Base-by-base conservation (phyloP, 106 monocot genomes). In the Xerophyta viscosa region DNA sequence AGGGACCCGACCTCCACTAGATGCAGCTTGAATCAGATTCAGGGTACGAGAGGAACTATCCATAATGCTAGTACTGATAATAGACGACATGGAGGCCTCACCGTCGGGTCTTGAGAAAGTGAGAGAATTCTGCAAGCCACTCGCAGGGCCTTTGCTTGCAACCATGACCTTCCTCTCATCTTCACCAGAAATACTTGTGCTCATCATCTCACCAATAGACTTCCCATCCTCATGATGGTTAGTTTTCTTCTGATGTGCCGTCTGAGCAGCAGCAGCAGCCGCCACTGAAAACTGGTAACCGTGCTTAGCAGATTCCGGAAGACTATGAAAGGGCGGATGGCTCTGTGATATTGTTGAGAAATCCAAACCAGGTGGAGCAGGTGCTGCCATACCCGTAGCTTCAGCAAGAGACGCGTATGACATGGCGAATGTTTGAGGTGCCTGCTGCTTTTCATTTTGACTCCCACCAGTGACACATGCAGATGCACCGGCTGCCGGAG, bases 401-500 rank as follows among this genome's bases (percentile, higher is more conserved):
- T 58, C 63, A 24, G 75, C 43, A 8, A 81, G 69, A 0, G 88
- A 54, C 2, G 79, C 71, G 43, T 84, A 94, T 7, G 88, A 83
- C 80, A 94, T 79, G 1, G 78, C 71, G 41, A 84, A 88, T 33
- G 77, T 75, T 37, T 75, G 82, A 53, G 94, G 71, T 11, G 24
- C 14, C 19, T 33, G 10, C 51, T 48, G 62, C 60, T 80, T 84
- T 15, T 82, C 84, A 33, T 29, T 44, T 31, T 60, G 71, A 37
- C 29, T 54, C 21, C 26, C 75, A 55, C 56, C 39, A 39, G 15
- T 49, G 14, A 64, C 28, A 37, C 54, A 39, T 9, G 66, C 41
- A 9, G 66, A 49, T 3, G 85, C 30, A 10, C 50, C 56, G 13
- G 66, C 57, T 14, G 69, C 58, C 29, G 63, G 20, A n/a, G 84